Base-by-base conservation (phyloP, 2,329 filamentous ascomycete genomes). In the Paraphaeosphaeria sporulosa region DNA sequence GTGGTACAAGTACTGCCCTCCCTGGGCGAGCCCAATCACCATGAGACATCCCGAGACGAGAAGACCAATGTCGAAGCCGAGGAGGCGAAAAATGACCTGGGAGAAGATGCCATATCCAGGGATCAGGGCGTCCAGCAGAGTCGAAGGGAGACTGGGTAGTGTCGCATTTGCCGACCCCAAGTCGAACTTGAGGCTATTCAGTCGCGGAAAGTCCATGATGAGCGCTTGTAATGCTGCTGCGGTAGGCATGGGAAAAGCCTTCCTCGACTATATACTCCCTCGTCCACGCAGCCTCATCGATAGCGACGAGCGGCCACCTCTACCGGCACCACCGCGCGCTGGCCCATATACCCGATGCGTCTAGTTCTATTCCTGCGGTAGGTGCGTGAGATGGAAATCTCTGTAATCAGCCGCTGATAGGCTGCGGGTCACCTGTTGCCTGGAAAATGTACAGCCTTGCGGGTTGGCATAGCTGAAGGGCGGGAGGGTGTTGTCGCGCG, bases 91-190 rank as follows among this genome's bases (percentile, higher is more conserved):
- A 27, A 82, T 71, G 58, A 81, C 78, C 32, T 78, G 76, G 1
- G 81, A 82, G 36, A 84, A 76, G 44, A 83, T 63, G 42, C 80
- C 77, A 69, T 84, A 85, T 17, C 83, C 83, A 9, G 83, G 83
- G 38, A 85, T 77, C n/a, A 84, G 68, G 1, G 80, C 73, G 50
- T 85, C 82, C n/a, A 85, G 74, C 19, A 84, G 73, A 17, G 78
- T 80, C 21, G 78, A 77, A 0, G 82, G 79, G 10, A 84, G 71
- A 46, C 80, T 77, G 9, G 64, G 67, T 9, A 71, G 25, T n/a
- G 63, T 65, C 15, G 48, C 50, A 38, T 74, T 73, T 1, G 63
- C 55, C 4, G 58, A 54, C n/a, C 61, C 43, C 42, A 63, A 32
- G 36, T 69, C 62, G n/a, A 64, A 49, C 7, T 63, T 60, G 13